These are phyloP conservation scores for Tetrahymena thermophila DNA, from an alignment of 73 alveolate genomes.

Conservation along the genomic window DNA sequence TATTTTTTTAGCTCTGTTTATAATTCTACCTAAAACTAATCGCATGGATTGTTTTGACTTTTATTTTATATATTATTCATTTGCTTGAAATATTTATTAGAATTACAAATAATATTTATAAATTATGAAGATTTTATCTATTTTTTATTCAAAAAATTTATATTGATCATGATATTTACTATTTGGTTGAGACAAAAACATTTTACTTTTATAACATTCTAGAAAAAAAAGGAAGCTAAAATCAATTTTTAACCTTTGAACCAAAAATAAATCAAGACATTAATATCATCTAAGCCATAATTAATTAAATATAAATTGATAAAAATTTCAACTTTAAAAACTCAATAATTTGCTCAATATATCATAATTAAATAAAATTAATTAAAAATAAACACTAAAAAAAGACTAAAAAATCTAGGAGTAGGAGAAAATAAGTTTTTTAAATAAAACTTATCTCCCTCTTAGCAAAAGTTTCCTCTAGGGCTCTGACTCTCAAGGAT, in stretches of 20 bases:
- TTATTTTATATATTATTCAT: no score
- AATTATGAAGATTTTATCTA: no score
- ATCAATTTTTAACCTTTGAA: neutral
- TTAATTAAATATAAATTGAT: neutral
- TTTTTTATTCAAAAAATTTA: no score
- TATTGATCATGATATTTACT: no score
- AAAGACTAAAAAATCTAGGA: neutral
- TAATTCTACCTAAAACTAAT: no score
- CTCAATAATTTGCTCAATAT: neutral
- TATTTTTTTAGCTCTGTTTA: no score
- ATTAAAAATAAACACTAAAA: neutral
- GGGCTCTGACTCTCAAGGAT: neutral
- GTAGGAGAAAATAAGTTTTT: neutral
- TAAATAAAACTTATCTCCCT: neutral
- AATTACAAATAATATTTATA: no score
- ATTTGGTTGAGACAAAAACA: neutral
- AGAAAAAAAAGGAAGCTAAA: neutral
- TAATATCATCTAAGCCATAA: neutral
- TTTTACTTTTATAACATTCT: neutral
- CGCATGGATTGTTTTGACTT: neutral
- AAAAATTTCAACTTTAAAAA: neutral
- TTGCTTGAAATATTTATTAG: neutral
- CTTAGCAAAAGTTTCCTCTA: neutral
- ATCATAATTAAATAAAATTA: neutral
- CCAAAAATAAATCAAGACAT: neutral